Percentiles rank a stretch among this genome's conserved stretches.
Conservation (phyloP, 2,329 filamentous ascomycete species). For the Alternaria sp. region DNA sequence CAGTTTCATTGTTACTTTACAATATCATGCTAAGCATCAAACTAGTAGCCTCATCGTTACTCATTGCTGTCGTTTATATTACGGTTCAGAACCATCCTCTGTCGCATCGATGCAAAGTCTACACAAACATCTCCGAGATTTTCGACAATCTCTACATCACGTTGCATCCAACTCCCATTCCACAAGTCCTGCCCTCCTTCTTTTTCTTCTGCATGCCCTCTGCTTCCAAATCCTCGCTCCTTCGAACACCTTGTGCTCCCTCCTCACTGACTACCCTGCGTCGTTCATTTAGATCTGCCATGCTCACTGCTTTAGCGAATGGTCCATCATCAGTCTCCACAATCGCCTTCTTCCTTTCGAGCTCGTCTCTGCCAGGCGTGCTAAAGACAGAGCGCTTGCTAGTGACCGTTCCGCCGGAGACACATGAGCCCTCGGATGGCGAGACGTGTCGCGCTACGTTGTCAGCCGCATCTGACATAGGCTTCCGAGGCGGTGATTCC, state of each 20-base stretch:
- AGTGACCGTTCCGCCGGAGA: constrained; percentile 6
- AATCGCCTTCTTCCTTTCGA: constrained; percentile 36
- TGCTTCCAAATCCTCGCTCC: neutral
- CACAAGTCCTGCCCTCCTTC: neutral
- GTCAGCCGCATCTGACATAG: neutral
- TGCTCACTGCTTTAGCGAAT: constrained; percentile 22
- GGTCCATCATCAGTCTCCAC: constrained; percentile 32
- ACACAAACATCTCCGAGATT: neutral
- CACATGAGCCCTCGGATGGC: neutral
- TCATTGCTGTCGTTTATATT: neutral
- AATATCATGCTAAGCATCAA: neutral
- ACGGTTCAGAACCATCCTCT: neutral
- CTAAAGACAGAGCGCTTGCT: constrained; percentile 25
- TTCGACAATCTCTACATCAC: constrained; percentile 22
- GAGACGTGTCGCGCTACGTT: neutral
- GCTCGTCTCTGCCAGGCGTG: constrained; percentile 40
- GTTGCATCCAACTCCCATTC: constrained; percentile 7
- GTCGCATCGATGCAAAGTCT: neutral
- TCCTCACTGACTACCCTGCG: constrained; percentile 22
- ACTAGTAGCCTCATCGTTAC: neutral
- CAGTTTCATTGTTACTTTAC: neutral
- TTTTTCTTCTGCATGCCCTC: neutral
- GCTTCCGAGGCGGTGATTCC: neutral
- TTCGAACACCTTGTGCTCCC: neutral
- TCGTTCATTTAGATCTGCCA: constrained; percentile 22